Evolutionary conservation across 2,329 filamentous ascomycete species (phyloP).

Genomic region (Thielaviopsis musarum): DNA sequence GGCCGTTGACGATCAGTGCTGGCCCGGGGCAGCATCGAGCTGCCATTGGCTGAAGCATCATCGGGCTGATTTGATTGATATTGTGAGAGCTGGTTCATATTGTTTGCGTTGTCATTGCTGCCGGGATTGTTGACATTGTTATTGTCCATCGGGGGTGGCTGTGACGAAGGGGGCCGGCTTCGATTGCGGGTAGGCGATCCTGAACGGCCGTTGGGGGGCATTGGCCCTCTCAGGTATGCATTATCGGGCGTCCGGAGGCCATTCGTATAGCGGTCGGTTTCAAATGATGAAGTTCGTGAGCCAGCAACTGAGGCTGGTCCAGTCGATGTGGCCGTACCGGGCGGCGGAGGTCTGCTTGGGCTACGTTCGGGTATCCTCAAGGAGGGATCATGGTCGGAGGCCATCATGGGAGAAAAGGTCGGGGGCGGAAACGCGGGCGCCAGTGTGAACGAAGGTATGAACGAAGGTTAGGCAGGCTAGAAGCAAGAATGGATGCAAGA

Average conservation of each 20-base stretch:
- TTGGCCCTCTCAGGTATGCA: constrained; percentile 4
- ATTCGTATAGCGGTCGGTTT: constrained; percentile 7
- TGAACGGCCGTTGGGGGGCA: constrained; percentile 1
- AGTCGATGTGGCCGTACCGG: not conserved
- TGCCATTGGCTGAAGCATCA: not conserved
- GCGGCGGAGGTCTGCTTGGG: constrained; percentile 7
- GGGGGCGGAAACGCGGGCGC: not conserved
- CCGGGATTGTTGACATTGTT: not conserved
- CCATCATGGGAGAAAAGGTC: constrained; percentile 2
- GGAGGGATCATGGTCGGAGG: constrained; percentile 10
- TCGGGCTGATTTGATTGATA: constrained; percentile 3
- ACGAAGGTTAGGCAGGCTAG: not conserved
- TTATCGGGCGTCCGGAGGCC: constrained; percentile 10
- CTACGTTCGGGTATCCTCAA: constrained; percentile 10
- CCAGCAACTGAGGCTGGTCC: not conserved
- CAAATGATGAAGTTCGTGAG: constrained; percentile 4
- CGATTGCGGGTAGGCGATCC: constrained; percentile 9
- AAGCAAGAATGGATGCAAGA: not conserved
- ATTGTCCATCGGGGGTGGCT: not conserved
- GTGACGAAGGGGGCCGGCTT: constrained; percentile 6
- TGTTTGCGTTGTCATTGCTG: too few species aligned
- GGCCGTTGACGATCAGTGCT: constrained; percentile 9
- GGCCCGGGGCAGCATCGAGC: not conserved
- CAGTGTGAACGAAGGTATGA: not conserved
- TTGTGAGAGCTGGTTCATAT: not conserved